Conservation (phyloP, 1,284 basidiomycete species). For the Austroboletus niveus region DNA sequence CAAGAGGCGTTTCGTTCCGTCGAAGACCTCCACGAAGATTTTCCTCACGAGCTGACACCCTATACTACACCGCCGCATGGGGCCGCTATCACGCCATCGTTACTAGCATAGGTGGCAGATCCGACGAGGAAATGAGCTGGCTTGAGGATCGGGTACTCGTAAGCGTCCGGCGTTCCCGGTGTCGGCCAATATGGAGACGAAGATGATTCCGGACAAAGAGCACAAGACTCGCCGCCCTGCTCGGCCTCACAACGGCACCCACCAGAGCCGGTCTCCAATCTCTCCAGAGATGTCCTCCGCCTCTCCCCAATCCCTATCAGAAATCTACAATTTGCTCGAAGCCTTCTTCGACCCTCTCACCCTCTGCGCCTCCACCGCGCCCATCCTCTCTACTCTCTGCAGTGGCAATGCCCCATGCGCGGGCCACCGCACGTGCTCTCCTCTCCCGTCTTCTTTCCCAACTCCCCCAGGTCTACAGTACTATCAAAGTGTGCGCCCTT, state of each 20-base stretch:
- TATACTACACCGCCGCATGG: too few relatives aligned
- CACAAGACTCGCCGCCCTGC: conserved; percentile 79
- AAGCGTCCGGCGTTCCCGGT: conserved; percentile 84
- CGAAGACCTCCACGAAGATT: too few relatives aligned
- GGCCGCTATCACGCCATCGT: too few relatives aligned
- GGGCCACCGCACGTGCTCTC: too few relatives aligned
- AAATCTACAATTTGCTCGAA: conserved; percentile 87
- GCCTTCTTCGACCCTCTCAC: conserved; percentile 46
- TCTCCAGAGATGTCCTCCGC: conserved; percentile 84
- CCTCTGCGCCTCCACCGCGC: too few relatives aligned
- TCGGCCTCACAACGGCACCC: conserved; percentile 85
- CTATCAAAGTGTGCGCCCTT: too few relatives aligned
- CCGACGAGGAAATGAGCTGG: conserved; percentile 78
- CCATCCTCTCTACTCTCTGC: too few relatives aligned
- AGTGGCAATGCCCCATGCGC: conserved; percentile 19
- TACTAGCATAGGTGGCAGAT: conserved; percentile 35
- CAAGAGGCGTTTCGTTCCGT: too few relatives aligned
- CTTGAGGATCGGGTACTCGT: conserved; percentile 93
- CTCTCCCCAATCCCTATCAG: conserved; percentile 77
- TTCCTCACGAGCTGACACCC: too few relatives aligned
- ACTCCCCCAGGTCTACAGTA: too few relatives aligned
- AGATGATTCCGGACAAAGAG: conserved; percentile 76
- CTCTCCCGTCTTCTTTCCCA: conserved; percentile 18
- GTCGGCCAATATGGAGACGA: conserved; percentile 72
- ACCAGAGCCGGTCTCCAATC: conserved; percentile 79